Evolutionary conservation across 106 monocot species (phyloP).

Genomic region (Dioscorea dumetorum): DNA sequence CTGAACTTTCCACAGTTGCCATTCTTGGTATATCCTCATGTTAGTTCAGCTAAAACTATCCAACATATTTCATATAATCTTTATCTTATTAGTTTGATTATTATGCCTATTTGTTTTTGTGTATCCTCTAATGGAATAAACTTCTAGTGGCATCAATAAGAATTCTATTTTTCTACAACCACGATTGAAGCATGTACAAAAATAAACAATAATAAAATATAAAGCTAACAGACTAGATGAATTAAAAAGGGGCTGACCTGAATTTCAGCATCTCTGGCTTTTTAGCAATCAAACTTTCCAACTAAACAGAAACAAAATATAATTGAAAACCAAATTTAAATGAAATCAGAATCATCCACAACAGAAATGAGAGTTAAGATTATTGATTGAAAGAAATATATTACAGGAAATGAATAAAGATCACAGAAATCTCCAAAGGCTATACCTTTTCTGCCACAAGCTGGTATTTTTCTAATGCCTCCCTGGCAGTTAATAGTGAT

Average conservation of each 20-base stretch:
- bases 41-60: too few species aligned
- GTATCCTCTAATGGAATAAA: too few species aligned
- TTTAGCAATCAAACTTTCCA: conserved; percentile 66
- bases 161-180: too few species aligned
- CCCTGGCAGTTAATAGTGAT: conserved; percentile 48
- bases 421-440: background rate
- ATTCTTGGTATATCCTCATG: too few species aligned
- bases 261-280: conserved; percentile 69
- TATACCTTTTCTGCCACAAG: conserved; percentile 69
- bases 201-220: background rate
- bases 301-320: conserved; percentile 28
- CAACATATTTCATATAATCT: too few species aligned
- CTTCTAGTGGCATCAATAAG: too few species aligned
- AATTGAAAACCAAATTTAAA: conserved; percentile 1
- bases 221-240: background rate
- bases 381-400: background rate
- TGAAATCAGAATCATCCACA: background rate
- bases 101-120: too few species aligned
- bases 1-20: too few species aligned
- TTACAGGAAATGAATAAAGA: background rate
- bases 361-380: background rate
- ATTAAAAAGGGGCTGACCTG: conserved; percentile 38
- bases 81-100: too few species aligned
- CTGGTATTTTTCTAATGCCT: conserved; percentile 81
- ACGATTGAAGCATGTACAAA: background rate